Conservation (phyloP, 2,329 filamentous ascomycete genomes). For the Colletotrichum tabaci region DNA sequence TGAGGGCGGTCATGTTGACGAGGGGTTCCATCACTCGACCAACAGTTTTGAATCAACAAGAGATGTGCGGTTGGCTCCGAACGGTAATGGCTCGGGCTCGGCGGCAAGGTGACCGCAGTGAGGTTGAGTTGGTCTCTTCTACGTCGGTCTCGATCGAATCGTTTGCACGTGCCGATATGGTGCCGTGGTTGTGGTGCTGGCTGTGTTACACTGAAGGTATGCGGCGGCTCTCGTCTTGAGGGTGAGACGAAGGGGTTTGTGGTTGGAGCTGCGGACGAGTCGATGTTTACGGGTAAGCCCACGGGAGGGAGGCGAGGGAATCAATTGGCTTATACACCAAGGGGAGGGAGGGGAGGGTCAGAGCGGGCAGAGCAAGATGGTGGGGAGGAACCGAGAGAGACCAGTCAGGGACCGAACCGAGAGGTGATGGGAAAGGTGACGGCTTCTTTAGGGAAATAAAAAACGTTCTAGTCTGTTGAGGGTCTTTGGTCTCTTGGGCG, state of each 20-base stretch:
- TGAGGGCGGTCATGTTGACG: conserved; percentile 55
- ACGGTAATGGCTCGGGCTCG: conserved; percentile 25
- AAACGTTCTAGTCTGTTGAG: conserved; percentile 40
- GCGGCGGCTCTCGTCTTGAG: conserved; percentile 17
- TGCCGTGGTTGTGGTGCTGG: conserved; percentile 22
- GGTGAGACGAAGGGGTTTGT: not conserved
- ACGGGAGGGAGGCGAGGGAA: conserved; percentile 40
- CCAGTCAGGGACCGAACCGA: conserved; percentile 7
- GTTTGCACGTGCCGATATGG: conserved; percentile 5
- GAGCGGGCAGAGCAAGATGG: not conserved
- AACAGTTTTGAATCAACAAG: not conserved
- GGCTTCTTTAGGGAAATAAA: conserved; percentile 33
- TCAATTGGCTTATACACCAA: conserved; percentile 39
- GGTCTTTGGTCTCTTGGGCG: conserved; percentile 25
- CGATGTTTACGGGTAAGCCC: conserved; percentile 27
- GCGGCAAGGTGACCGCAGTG: conserved; percentile 8
- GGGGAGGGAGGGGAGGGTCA: not conserved
- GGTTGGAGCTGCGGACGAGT: conserved; percentile 29
- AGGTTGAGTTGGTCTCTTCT: not conserved
- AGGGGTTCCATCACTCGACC: conserved; percentile 38
- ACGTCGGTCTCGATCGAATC: not conserved
- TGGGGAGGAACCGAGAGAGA: not conserved
- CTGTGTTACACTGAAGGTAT: conserved; percentile 25
- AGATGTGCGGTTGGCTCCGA: conserved; percentile 2
- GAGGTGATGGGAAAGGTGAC: not conserved